Evolutionary conservation across 2,329 filamentous ascomycete genomes (phyloP), one percentile per base, ranked within the genome.

Genomic region (Microsporum ferrugineum): DNA sequence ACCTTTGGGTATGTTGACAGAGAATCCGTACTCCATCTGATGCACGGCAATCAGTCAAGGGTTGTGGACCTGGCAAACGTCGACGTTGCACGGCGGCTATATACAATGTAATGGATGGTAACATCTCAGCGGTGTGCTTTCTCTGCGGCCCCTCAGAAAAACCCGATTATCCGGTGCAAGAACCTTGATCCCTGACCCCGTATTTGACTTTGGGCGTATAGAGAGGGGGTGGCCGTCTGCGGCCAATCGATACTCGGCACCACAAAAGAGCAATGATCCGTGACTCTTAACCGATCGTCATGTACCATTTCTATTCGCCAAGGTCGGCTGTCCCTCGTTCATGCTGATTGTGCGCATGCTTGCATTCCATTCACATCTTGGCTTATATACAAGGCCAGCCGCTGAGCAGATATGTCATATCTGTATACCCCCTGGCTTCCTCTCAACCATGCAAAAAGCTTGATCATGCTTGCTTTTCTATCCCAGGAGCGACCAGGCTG

Each of bases 161-260:
- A 51, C 33, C 51, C 51, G 51, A 55, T 55, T 55, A 55, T 36
- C 51, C 51, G 51, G 51, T 34, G 51, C 12, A 31, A 31, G 33
- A 55, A 33, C 12, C 31, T 12, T 55, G 51, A 36, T 34, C 51
- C 51, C 33, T 55, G 51, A 36, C 5, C 31, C 51, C 51, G 31
- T 55, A 55, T 55, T 55, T 55, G 51, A 55, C 31, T 55, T 55
- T n/a, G 12, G 33, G 33, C 29, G 51, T 55, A 34, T 34, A 17
- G 17, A 36, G 51, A 36, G 41, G 55, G 55, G 55, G 55, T 36
- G 41, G 23, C 55, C 55, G 34, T 36, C 34, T 57, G 55, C 55
- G 55, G 39, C 55, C 55, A 57, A 43, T 43, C 55, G 55, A 57
- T 57, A 57, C 29, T 39, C 23, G 29, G 39, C 55, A 36, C 55